phyloP scores from a whole-genome alignment of 257 asterid species.

The Prunella vulgaris region DNA sequence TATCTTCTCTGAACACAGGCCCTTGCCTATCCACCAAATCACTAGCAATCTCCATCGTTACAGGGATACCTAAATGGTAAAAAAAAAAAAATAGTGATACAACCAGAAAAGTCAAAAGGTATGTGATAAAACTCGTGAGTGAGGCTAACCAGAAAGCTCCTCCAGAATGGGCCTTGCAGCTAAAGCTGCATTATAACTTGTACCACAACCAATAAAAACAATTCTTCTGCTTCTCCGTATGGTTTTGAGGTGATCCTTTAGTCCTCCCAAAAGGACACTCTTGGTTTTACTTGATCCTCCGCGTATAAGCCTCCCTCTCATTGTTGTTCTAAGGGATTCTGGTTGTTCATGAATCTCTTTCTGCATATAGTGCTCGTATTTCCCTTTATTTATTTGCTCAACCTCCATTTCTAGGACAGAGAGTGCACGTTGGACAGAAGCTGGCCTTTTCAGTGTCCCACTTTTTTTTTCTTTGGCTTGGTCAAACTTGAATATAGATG shows the following conservation, averaged over 20 bases:
- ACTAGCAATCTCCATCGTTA: conserved; percentile 97
- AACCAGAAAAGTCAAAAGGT: background rate
- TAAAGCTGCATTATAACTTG: conserved; percentile 96
- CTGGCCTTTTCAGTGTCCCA: conserved; percentile 58
- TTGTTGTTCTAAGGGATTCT: conserved; percentile 85
- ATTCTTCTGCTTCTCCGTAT: conserved; percentile 94
- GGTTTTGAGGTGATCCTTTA: conserved; percentile 91
- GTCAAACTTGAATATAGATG: conserved; percentile 77
- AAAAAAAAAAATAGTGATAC: conserved; percentile 18
- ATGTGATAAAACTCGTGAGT: background rate
- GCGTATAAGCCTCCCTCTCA: conserved; percentile 95
- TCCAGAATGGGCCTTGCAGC: conserved; percentile 91
- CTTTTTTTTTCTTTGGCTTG: conserved; percentile 43
- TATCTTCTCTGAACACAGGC: conserved; percentile 93
- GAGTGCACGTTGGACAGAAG: conserved; percentile 91
- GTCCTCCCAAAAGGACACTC: conserved; percentile 92
- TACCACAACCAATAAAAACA: conserved; percentile 94
- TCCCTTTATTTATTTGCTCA: conserved; percentile 95
- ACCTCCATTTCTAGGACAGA: conserved; percentile 97
- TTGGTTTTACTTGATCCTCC: conserved; percentile 89
- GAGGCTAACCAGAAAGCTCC: conserved; percentile 84
- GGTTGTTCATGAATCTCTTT: conserved; percentile 99
- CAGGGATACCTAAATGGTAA: conserved; percentile 70
- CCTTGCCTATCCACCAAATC: conserved; percentile 97
- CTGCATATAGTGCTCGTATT: conserved; percentile 95